Percentiles rank a stretch among this genome's conserved stretches.
Conservation (phyloP, 306 rosid genomes). For the Trichosanthes truncata region DNA sequence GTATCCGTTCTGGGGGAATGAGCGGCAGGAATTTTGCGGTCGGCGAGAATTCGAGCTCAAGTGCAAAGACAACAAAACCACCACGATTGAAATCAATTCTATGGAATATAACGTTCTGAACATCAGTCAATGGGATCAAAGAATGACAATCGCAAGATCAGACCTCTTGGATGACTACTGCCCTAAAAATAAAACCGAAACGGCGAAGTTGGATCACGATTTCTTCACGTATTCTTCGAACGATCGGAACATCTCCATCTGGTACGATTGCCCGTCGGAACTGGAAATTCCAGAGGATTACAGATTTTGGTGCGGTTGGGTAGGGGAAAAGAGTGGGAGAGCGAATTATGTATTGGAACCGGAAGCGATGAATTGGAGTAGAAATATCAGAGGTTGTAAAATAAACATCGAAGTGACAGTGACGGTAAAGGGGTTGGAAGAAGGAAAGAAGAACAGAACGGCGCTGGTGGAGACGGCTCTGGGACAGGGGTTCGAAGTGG, state of each 20-base stretch:
- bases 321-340: background rate
- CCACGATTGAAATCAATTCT: background rate
- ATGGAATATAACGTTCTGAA: background rate
- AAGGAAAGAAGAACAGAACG: background rate
- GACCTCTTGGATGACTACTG: constrained; percentile 6
- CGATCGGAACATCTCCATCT: constrained; percentile 10
- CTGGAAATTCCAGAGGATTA: fast-evolving
- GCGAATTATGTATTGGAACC: background rate
- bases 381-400: background rate
- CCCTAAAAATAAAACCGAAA: background rate
- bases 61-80: background rate
- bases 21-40: background rate
- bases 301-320: background rate
- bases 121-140: background rate
- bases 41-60: background rate
- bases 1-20: constrained; percentile 30
- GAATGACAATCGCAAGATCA: constrained; percentile 10
- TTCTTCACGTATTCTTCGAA: background rate
- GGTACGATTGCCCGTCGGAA: background rate
- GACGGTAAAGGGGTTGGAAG: background rate
- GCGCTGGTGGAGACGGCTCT: background rate
- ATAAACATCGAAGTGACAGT: background rate
- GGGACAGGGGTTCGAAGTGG: background rate
- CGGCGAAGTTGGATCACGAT: background rate
- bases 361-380: background rate